Base-by-base conservation (phyloP, 495 filamentous ascomycete species). In the Penicillium flavigenum region DNA sequence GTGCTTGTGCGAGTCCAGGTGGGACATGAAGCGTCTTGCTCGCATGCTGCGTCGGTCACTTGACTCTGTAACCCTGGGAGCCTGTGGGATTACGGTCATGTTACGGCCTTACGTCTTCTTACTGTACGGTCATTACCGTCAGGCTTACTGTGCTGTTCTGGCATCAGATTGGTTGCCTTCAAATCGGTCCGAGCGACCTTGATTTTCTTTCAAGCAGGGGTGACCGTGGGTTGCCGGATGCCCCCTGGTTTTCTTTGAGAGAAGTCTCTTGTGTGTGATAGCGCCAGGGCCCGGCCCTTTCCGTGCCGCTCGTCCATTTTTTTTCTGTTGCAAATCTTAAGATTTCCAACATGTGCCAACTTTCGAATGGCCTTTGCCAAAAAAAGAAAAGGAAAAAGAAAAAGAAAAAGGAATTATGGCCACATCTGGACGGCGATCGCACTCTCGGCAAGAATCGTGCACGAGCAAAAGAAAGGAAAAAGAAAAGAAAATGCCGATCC, bases 31-130 rank as follows among this genome's bases (percentile, higher is more conserved):
- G 70, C 64, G 64, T 66, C 68, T 68, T 76, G 69, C 73, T 81
- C 83, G 86, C 86, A 88, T 88, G 72, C 70, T 62, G 64, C 79
- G 76, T 69, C 75, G 74, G 76, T 89, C 86, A 89, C 83, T 85
- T 88, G 86, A 89, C 24, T 83, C 71, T 76, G 38, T 41, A 49
- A 50, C 50, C 38, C 45, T 32, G 38, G 44, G 43, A 39, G 41
- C 7, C 31, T 34, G 32, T 7, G 16, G 16, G 20, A 48, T 62
- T 70, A 74, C 61, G 54, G 70, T 67, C 60, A 72, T 53, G 9
- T 53, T 53, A 53, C 51, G 10, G 32, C 60, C 34, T 53, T 72
- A 76, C 73, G 24, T 58, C 41, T 26, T 12, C 52, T 58, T 56
- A 67, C 60, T 49, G 57, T 69, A 69, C 64, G 54, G 62, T 57